Base-by-base conservation (phyloP, 495 filamentous ascomycete species). In the Penicillium mononematosum region DNA sequence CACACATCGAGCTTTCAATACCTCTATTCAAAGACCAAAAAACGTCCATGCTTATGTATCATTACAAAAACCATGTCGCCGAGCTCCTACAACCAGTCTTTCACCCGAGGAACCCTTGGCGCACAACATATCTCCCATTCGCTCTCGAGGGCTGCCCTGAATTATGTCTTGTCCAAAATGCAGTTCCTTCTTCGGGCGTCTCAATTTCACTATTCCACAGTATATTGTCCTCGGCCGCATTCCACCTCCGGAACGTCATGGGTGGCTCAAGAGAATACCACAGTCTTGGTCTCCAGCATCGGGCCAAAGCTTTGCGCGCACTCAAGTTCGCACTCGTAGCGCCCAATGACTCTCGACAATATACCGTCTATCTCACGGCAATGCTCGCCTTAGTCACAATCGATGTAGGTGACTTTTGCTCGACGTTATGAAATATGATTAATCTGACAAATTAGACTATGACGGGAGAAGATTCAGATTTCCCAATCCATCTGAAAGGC, bases 21-120 rank as follows among this genome's bases (percentile, higher is more conserved):
- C 44, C 58, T 8, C 22, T 60, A 3, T 55, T 60, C 19, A 46
- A 17, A 34, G 45, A 50, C 5, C 12, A 24, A 9, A 32, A 60
- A 0, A 55, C 29, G 5, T 55, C 58, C 3, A 47, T 55, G 43
- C 58, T 60, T 10, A 38, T 60, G 41, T 60, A 39, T 20, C 58
- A 60, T 32, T 60, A 60, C 27, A 55, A 47, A 32, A 52, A 50
- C n/a, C 58, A 60, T 45, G 58, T 60, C 5, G 45, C 58, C 9
- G 58, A 46, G 17, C 52, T 60, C 31, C 45, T 60, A 17, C 58
- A 60, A 19, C 58, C 58, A 24, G 51, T 60, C 3, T 17, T 39
- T 5, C 58, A 60, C 32, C 52, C 58, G 17, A 19, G 24, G 12
- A 60, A 60, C 29, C 58, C 58, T 0, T 60, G 58, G 58, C 53